These are phyloP conservation scores for Zygotorulaspora chibaensis DNA, from an alignment of 805 yeast genomes.

Conservation along the genomic window DNA sequence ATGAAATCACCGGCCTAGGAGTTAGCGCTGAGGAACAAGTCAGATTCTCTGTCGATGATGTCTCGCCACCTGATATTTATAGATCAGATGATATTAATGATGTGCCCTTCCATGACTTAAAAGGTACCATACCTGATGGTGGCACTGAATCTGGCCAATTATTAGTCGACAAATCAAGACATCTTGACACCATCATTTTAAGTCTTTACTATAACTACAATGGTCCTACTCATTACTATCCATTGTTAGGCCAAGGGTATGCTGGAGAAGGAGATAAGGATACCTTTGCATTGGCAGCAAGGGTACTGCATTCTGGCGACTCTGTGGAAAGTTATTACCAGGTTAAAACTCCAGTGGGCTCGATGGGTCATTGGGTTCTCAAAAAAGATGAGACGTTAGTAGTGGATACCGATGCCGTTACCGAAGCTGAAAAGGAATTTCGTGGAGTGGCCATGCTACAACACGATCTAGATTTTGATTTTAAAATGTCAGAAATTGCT, in stretches of 20 bases:
- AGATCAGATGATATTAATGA: conserved; percentile 27
- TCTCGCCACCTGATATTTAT: conserved; percentile 30
- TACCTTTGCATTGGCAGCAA: conserved; percentile 64
- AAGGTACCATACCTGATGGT: conserved; percentile 64
- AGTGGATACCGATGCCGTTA: conserved; percentile 24
- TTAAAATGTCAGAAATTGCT: conserved; percentile 22
- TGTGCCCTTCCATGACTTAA: conserved; percentile 53
- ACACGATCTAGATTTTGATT: conserved; percentile 63
- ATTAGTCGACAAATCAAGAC: conserved; percentile 55
- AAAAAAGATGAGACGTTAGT: conserved; percentile 11
- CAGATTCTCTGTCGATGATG: conserved; percentile 36
- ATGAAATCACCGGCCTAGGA: conserved; percentile 58
- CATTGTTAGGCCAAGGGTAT: conserved; percentile 65
- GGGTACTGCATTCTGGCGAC: conserved; percentile 38
- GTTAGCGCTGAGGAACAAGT: conserved; percentile 40
- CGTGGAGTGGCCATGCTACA: conserved; percentile 79
- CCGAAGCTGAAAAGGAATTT: conserved; percentile 30
- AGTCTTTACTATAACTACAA: conserved; percentile 61
- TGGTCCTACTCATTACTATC: conserved; percentile 68
- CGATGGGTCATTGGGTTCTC: conserved; percentile 37
- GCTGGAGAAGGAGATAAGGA: conserved; percentile 83
- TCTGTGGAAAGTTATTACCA: conserved; percentile 40
- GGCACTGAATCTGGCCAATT: conserved; percentile 71
- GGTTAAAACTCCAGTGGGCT: conserved; percentile 36
- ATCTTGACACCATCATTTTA: conserved; percentile 53